Evolutionary conservation across 306 rosid genomes (phyloP).

Genomic region (Corylus heterophylla): DNA sequence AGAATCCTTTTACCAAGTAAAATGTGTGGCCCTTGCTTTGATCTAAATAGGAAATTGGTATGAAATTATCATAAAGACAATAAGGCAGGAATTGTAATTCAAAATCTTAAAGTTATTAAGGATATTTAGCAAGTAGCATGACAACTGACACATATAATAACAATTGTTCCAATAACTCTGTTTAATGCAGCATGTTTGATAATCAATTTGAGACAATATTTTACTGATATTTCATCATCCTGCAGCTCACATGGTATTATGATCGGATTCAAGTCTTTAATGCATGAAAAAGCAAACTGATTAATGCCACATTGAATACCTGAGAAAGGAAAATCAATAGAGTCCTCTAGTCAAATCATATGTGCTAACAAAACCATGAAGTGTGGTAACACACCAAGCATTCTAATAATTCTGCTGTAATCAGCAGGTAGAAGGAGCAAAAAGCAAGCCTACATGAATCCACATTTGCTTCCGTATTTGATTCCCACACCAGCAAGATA

Average conservation of each 20-base stretch:
- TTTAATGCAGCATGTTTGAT: neutral
- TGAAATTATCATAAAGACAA: neutral
- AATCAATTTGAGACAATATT: neutral
- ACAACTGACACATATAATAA: neutral
- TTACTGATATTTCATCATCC: neutral
- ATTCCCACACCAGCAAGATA: neutral
- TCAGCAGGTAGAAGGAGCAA: neutral
- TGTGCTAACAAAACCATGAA: neutral
- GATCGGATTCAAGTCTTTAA: too few relatives aligned
- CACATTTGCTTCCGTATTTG: neutral
- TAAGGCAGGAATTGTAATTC: neutral
- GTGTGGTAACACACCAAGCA: neutral
- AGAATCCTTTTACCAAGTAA: too few relatives aligned
- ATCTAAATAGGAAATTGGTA: neutral
- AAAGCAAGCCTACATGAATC: neutral
- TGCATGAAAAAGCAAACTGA: neutral
- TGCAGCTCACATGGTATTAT: too few relatives aligned
- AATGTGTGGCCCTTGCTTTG: neutral
- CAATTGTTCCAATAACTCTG: too few relatives aligned
- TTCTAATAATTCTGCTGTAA: neutral
- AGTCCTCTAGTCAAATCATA: slow-evolving; percentile 1
- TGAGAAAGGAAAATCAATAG: neutral
- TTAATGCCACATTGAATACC: neutral
- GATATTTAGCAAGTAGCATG: neutral
- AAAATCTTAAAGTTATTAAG: neutral